Evolutionary conservation across 164 flowering plant species (phyloP), one percentile per base, ranked within the genome.

Genomic region (Magnolia changhungtana): DNA sequence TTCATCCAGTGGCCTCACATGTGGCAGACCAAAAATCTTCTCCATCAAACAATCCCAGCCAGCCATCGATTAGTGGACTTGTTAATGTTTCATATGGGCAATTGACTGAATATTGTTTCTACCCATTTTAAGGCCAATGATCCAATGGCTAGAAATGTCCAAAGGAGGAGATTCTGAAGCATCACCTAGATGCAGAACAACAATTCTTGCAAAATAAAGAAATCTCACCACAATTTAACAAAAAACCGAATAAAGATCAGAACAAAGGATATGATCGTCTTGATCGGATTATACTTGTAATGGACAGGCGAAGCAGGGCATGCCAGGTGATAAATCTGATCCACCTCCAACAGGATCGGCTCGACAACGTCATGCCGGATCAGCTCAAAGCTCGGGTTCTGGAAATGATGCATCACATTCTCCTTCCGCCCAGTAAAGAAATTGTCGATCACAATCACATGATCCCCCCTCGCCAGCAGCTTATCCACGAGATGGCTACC

Each of bases 231-330:
- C 0, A 31, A 68, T 68, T 24, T 10, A 19, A 31, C 8, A 20
- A 67, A 67, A 68, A 68, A 31, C 11, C 3, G 8, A 19, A 50
- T 70, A 2, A 68, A 16, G 51, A 7, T 4, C 23, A 67, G 6
- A 7, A 55, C 24, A 50, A 86, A 92, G 98, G 98, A 95, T 93
- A 93, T 93, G 77, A 95, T 93, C 0, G 98, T 95, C 87, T 95
- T 95, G 83, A 95, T 88, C 1, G 98, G 98, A 80, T 95, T 95
- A 61, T 83, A 90, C 88, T 95, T 95, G 81, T 95, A 95, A 80
- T 95, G 98, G 76, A 95, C 98, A 1, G 98, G 98, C 0, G 98
- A 95, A 13, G 98, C 98, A 7, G 98, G 98, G 78, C 98, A 95
- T 69, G 98, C 98, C 80, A 94, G 80, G 78, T 94, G 98, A 77